Evolutionary conservation across 371 early-diverging fungal species (phyloP).

Genomic region (Sporodiniella umbellata): DNA sequence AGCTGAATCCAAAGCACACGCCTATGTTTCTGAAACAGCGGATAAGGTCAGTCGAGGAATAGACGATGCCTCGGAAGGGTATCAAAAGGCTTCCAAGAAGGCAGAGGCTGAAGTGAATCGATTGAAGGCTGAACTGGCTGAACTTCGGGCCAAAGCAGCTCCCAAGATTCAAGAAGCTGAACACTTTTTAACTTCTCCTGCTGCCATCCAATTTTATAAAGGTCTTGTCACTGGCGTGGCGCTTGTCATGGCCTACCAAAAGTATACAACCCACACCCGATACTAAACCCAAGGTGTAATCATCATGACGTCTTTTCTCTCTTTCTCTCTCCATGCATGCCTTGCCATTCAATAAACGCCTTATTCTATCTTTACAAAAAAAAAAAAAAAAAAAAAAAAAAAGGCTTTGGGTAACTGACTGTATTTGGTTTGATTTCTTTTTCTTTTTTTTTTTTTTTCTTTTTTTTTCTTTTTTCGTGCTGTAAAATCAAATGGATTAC

Average conservation of each 20-base stretch:
- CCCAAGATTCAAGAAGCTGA: slow-evolving; percentile 45
- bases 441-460: neutral
- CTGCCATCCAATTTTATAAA: slow-evolving; percentile 35
- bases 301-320: too few relatives aligned
- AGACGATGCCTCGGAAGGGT: slow-evolving; percentile 4
- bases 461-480: neutral
- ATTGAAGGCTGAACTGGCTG: slow-evolving; percentile 36
- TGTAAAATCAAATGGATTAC: slow-evolving; percentile 52
- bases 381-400: too few relatives aligned
- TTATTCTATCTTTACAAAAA: slow-evolving; percentile 32
- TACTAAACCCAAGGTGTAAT: neutral
- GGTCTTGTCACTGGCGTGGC: slow-evolving; percentile 25
- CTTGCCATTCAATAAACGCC: slow-evolving; percentile 75
- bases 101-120: slow-evolving; percentile 36
- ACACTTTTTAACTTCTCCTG: slow-evolving; percentile 30
- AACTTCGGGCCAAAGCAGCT: slow-evolving; percentile 26
- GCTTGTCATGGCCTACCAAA: slow-evolving; percentile 15
- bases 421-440: too few relatives aligned
- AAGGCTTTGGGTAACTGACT: too few relatives aligned
- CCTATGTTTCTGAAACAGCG: neutral
- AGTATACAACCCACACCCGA: slow-evolving; percentile 5
- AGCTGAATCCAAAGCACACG: neutral
- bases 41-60: slow-evolving; percentile 2
- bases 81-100: slow-evolving; percentile 22
- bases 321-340: slow-evolving; percentile 32